phyloP scores from a whole-genome alignment of 371 early-diverging fungal species.

The Capillidium heterosporum region DNA sequence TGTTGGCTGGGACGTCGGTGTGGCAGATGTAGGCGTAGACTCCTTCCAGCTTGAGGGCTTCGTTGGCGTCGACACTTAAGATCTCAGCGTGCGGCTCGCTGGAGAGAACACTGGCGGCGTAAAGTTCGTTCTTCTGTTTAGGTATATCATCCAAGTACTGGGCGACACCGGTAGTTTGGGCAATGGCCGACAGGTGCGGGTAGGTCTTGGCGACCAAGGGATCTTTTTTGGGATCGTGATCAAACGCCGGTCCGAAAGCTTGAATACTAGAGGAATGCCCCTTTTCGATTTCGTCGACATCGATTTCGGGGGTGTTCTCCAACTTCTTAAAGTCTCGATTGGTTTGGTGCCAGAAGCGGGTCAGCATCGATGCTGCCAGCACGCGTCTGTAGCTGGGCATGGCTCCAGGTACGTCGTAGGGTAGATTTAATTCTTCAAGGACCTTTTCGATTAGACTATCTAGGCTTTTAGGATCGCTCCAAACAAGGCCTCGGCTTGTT shows the following conservation, averaged over 20 bases:
- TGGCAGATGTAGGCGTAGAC: slow-evolving; percentile 37
- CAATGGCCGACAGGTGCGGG: slow-evolving; percentile 43
- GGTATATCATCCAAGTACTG: slow-evolving; percentile 63
- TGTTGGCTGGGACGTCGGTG: slow-evolving; percentile 40
- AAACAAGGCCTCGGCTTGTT: slow-evolving; percentile 18
- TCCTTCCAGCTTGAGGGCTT: slow-evolving; percentile 32
- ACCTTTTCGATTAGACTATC: background rate
- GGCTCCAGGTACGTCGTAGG: slow-evolving; percentile 44
- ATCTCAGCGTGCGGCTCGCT: slow-evolving; percentile 42
- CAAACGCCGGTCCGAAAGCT: background rate
- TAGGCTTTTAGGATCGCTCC: slow-evolving; percentile 22
- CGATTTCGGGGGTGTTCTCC: background rate
- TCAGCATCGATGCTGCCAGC: slow-evolving; percentile 40
- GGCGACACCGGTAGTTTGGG: slow-evolving; percentile 66
- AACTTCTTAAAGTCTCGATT: slow-evolving; percentile 8
- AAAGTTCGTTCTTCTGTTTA: slow-evolving; percentile 28
- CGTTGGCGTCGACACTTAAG: slow-evolving; percentile 25
- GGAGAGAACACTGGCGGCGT: slow-evolving; percentile 37
- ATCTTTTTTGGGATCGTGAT: background rate
- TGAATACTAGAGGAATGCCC: background rate
- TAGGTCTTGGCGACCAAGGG: background rate
- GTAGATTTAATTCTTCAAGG: background rate
- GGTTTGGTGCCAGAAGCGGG: slow-evolving; percentile 42
- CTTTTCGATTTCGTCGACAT: background rate
- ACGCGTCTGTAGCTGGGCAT: slow-evolving; percentile 54